Base-by-base conservation (phyloP, 2,329 filamentous ascomycete species). In the Intubia oerlemansii region DNA sequence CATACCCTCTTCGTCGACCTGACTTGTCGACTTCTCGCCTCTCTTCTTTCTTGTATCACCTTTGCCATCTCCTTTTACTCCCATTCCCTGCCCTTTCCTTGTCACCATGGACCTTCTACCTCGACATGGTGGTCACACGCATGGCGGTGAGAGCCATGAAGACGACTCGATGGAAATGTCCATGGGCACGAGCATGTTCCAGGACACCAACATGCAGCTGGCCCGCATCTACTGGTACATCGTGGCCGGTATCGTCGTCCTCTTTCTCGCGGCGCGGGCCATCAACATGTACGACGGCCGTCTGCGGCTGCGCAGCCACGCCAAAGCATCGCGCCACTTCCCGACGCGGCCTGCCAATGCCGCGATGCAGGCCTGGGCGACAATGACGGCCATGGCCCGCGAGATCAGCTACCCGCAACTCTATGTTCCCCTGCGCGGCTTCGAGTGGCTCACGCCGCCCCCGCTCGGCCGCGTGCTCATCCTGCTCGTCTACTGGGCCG, bases 191-290 rank as follows among this genome's bases (percentile, higher is more conserved):
- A 48, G 44, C 28, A 44, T 50, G 41, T 57, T 60, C 41, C 47
- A 51, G 32, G 34, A 44, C 2, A 47, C 47, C 21, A 68, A 69
- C 40, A 53, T 53, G 41, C 50, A 48, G 23, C 52, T 68, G 28
- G 64, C 66, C 11, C 52, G 51, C 12, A 54, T 53, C 3, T 72
- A 60, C 40, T 72, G 66, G 66, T 71, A 69, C 41, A 55, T 65
- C 19, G 47, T 66, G 21, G 62, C 54, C 7, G 57, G 50, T 11
- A 53, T 59, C 15, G 41, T 66, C 5, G 58, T 49, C 2, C 36
- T 55, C 0, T 40, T 62, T 5, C 39, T 51, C 4, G 31, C 42
- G 1, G 40, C 57, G 16, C 59, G 59, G 4, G 44, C 40, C 13
- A 40, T 63, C 33, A 58, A 63, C 36, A 40, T 48, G 14, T 44